Conservation (phyloP, 2,329 filamentous ascomycete genomes). For the Parascedosporium putredinis region DNA sequence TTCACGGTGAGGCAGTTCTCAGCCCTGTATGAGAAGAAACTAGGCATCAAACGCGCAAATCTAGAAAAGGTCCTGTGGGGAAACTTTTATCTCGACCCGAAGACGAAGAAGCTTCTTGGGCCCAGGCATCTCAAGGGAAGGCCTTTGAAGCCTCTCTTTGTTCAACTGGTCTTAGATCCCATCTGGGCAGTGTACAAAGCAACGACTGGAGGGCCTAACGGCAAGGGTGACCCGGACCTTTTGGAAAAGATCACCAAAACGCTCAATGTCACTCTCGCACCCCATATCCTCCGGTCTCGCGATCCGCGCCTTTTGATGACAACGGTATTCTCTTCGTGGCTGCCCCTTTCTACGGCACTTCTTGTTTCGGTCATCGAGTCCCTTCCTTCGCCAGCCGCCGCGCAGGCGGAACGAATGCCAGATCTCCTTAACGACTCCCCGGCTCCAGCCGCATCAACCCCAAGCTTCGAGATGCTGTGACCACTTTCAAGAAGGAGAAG, state of each 20-base stretch:
- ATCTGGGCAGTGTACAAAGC: conserved; percentile 95
- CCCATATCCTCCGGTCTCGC: conserved; percentile 73
- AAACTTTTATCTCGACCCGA: conserved; percentile 91
- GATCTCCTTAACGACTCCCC: conserved; percentile 71
- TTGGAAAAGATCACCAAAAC: conserved; percentile 95
- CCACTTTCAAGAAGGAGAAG: conserved; percentile 60
- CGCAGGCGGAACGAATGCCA: conserved; percentile 72
- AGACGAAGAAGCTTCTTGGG: conserved; percentile 86
- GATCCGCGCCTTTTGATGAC: conserved; percentile 78
- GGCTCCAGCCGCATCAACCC: conserved; percentile 60
- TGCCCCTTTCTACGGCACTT: conserved; percentile 84
- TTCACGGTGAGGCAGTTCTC: conserved; percentile 96
- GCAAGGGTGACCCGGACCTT: conserved; percentile 70
- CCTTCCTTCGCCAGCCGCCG: conserved; percentile 69
- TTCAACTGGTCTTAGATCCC: conserved; percentile 88
- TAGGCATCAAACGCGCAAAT: conserved; percentile 79
- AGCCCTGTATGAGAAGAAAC: conserved; percentile 86
- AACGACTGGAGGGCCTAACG: conserved; percentile 70
- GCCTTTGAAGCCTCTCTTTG: conserved; percentile 90
- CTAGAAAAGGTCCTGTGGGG: conserved; percentile 96
- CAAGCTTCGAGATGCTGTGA: conserved; percentile 67
- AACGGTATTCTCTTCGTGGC: conserved; percentile 78
- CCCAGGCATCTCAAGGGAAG: conserved; percentile 89
- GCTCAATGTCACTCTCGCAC: conserved; percentile 69
- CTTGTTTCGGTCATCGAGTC: conserved; percentile 91